Conservation (phyloP, 176 grass and related monocot species). For the Elymus sibiricus region DNA sequence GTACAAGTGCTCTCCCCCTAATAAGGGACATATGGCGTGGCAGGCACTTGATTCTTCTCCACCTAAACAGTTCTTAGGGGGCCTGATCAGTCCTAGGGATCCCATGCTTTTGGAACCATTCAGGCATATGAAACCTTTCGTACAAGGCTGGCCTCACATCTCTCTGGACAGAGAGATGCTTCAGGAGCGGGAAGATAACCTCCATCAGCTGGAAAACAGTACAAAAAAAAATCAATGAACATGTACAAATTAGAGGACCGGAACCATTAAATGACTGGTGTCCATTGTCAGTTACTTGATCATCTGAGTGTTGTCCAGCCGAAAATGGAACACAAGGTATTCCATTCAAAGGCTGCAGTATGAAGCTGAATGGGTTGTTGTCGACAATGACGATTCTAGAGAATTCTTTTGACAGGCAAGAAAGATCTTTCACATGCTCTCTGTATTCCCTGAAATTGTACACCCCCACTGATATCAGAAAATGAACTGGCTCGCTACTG, state of each 20-base stretch:
- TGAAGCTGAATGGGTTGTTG: slow-evolving; percentile 98
- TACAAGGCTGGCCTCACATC: slow-evolving; percentile 83
- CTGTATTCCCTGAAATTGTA: slow-evolving; percentile 75
- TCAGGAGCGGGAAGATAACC: slow-evolving; percentile 91
- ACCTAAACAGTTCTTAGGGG: slow-evolving; percentile 41
- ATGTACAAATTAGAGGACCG: neutral
- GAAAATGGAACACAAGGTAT: slow-evolving; percentile 98
- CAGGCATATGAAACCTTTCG: slow-evolving; percentile 98
- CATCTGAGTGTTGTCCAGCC: slow-evolving; percentile 72
- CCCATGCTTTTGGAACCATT: slow-evolving; percentile 96
- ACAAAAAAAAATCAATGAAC: slow-evolving; percentile 24
- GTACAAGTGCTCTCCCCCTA: slow-evolving; percentile 44
- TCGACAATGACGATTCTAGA: slow-evolving; percentile 79
- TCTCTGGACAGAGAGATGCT: slow-evolving; percentile 73
- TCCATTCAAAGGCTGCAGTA: slow-evolving; percentile 93
- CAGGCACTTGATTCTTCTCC: slow-evolving; percentile 37
- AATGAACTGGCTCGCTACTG: neutral
- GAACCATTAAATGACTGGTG: neutral
- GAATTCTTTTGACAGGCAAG: slow-evolving; percentile 76
- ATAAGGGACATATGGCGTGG: slow-evolving; percentile 6
- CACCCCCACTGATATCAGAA: slow-evolving; percentile 11
- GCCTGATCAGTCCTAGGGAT: slow-evolving; percentile 58
- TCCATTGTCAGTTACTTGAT: slow-evolving; percentile 58
- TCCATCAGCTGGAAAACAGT: slow-evolving; percentile 76
- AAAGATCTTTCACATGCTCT: slow-evolving; percentile 99